phyloP scores from a whole-genome alignment of 257 asterid genomes.

The Forsythia suspensa region DNA sequence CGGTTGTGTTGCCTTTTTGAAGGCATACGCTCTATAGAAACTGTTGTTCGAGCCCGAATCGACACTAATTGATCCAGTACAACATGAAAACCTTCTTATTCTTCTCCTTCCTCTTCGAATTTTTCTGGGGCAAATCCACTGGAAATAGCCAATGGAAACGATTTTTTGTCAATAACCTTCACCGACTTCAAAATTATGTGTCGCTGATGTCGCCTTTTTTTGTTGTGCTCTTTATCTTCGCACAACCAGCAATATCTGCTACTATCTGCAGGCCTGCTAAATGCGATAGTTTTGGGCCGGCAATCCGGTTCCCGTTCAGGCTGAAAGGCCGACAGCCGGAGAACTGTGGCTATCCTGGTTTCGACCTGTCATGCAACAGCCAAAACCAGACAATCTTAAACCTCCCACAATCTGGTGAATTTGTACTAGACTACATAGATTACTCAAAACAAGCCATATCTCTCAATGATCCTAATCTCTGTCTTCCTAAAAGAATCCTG shows the following conservation, averaged over 20 bases:
- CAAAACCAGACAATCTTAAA: constrained; percentile 43
- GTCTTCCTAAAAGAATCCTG: constrained; percentile 58
- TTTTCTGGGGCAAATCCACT: too few species aligned
- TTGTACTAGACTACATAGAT: constrained; percentile 54
- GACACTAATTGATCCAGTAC: too few species aligned
- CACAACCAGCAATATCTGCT: constrained; percentile 23
- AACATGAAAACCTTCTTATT: too few species aligned
- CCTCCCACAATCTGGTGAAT: constrained; percentile 72
- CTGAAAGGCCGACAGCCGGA: constrained; percentile 31
- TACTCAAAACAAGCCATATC: constrained; percentile 46
- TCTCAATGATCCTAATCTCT: constrained; percentile 56
- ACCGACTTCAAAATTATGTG: constrained; percentile 15
- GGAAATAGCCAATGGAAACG: too few species aligned
- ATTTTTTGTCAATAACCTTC: neutral
- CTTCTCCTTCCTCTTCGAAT: too few species aligned
- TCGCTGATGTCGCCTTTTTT: neutral
- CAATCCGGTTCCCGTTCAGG: constrained; percentile 77
- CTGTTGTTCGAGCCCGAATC: too few species aligned
- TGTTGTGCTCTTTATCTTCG: constrained; percentile 10
- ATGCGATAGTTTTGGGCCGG: constrained; percentile 45
- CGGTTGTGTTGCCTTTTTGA: too few species aligned
- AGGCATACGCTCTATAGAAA: too few species aligned
- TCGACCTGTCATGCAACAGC: constrained; percentile 64
- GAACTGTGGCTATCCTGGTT: constrained; percentile 69
- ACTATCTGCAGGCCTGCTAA: constrained; percentile 45